Percentiles rank a stretch among this genome's conserved stretches.
These are phyloP conservation scores for Tolypocladium amazonense DNA, from an alignment of 2,329 filamentous ascomycete genomes.

Conservation along the genomic window DNA sequence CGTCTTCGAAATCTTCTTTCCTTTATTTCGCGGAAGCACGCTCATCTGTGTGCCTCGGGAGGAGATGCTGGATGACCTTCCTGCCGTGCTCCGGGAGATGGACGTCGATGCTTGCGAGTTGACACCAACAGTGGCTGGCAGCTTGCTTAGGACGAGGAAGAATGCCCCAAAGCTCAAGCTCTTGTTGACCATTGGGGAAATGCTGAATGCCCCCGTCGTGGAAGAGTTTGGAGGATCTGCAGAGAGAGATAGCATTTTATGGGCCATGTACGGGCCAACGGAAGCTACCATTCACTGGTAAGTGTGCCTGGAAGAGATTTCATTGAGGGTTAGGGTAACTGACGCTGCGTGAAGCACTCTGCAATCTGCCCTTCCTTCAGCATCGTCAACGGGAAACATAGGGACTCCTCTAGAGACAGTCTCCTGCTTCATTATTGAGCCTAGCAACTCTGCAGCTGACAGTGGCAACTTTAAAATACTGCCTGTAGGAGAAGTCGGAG, in stretches of 20 bases:
- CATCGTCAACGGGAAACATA: conserved; percentile 55
- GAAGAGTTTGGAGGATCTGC: conserved; percentile 62
- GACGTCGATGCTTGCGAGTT: conserved; percentile 76
- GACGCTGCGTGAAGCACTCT: conserved; percentile 44
- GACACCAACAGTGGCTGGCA: conserved; percentile 78
- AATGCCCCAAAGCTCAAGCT: conserved; percentile 59
- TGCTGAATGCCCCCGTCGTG: conserved; percentile 71
- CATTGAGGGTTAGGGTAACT: not conserved
- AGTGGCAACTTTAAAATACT: conserved; percentile 38
- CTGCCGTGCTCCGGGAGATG: conserved; percentile 51
- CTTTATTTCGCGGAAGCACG: conserved; percentile 62
- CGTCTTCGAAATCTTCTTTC: conserved; percentile 91
- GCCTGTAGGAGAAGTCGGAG: conserved; percentile 58
- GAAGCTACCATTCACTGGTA: conserved; percentile 82
- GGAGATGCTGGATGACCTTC: conserved; percentile 65
- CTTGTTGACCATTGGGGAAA: conserved; percentile 83
- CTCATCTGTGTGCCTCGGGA: conserved; percentile 60
- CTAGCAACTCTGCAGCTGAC: conserved; percentile 16
- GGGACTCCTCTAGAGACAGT: conserved; percentile 73
- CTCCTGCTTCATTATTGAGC: conserved; percentile 59
- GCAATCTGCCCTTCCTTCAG: conserved; percentile 48
- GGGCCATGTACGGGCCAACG: conserved; percentile 91
- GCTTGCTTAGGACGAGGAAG: conserved; percentile 56
- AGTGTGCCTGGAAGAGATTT: conserved; percentile 7
- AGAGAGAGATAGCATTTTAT: conserved; percentile 52